Conservation (phyloP, 78 protist species). For the Polysphondylium violaceum region DNA sequence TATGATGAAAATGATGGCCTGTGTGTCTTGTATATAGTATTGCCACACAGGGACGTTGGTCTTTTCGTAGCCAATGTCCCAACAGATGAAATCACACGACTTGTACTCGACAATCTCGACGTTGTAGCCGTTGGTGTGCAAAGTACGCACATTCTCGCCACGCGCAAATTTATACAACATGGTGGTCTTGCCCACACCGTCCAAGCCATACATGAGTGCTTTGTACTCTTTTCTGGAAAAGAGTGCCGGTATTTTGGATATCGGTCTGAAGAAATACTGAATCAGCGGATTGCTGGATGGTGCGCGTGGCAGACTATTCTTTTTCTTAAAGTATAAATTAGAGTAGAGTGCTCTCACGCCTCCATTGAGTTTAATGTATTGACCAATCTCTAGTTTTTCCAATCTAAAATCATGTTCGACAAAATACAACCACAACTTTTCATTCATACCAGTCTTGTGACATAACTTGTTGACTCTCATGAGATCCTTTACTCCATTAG, state of each 20-base stretch:
- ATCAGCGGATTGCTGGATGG: slow-evolving; percentile 59
- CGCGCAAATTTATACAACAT: slow-evolving; percentile 87
- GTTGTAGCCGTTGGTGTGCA: slow-evolving; percentile 91
- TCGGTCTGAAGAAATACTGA: slow-evolving; percentile 32
- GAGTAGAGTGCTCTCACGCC: slow-evolving; percentile 60
- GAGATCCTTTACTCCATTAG: slow-evolving; percentile 13
- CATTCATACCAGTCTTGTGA: slow-evolving; percentile 57
- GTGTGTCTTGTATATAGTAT: slow-evolving; percentile 76
- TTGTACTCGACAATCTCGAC: slow-evolving; percentile 84
- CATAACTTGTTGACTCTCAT: slow-evolving; percentile 27
- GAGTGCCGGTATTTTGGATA: slow-evolving; percentile 29
- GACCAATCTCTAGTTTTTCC: slow-evolving; percentile 3
- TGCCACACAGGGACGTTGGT: slow-evolving; percentile 75
- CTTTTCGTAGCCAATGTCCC: slow-evolving; percentile 62
- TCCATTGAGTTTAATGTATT: slow-evolving; percentile 29
- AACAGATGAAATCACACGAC: slow-evolving; percentile 75
- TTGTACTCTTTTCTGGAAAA: slow-evolving; percentile 90
- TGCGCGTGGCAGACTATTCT: slow-evolving; percentile 1
- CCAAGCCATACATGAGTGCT: slow-evolving; percentile 96
- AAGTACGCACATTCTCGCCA: slow-evolving; percentile 84
- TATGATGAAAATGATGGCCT: slow-evolving; percentile 93
- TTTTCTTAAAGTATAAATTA: slow-evolving; percentile 41
- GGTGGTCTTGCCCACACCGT: slow-evolving; percentile 93
- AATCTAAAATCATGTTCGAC: slow-evolving; percentile 45
- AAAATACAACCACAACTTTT: slow-evolving; percentile 55